Percentiles rank a stretch among this genome's conserved stretches.
Evolutionary conservation across 2,329 filamentous ascomycete species (phyloP).

Genomic region (Huntiella savannae): DNA sequence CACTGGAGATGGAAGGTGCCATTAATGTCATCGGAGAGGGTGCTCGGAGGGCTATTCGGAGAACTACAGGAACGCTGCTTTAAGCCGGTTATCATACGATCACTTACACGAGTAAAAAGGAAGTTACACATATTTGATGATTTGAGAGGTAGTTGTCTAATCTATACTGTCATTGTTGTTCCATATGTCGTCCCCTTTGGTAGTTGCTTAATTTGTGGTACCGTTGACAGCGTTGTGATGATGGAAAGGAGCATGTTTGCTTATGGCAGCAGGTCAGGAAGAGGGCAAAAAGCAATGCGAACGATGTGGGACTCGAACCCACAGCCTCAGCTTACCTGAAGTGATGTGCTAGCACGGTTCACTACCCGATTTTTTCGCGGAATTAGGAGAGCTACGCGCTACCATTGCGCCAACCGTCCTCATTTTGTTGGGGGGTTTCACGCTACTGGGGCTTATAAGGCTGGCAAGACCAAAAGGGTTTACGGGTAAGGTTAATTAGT

Average conservation of each 20-base stretch:
- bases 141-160: neutral
- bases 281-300: slow-evolving; percentile 4
- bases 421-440: no score
- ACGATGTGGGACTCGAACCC: slow-evolving; percentile 12
- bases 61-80: slow-evolving; percentile 5
- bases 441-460: no score
- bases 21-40: slow-evolving; percentile 73
- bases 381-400: slow-evolving; percentile 12
- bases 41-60: slow-evolving; percentile 49
- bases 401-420: slow-evolving; percentile 12
- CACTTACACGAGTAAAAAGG: neutral
- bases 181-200: neutral
- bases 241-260: no score
- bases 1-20: slow-evolving; percentile 66
- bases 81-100: neutral
- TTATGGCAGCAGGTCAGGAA: no score
- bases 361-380: neutral
- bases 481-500: no score
- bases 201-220: neutral
- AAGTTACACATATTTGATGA: neutral
- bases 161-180: neutral
- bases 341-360: neutral
- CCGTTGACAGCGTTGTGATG: neutral
- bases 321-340: slow-evolving; percentile 11
- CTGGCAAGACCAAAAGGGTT: no score